Base-by-base conservation (phyloP, 768 basidiomycete genomes). In the Boletus sp. region DNA sequence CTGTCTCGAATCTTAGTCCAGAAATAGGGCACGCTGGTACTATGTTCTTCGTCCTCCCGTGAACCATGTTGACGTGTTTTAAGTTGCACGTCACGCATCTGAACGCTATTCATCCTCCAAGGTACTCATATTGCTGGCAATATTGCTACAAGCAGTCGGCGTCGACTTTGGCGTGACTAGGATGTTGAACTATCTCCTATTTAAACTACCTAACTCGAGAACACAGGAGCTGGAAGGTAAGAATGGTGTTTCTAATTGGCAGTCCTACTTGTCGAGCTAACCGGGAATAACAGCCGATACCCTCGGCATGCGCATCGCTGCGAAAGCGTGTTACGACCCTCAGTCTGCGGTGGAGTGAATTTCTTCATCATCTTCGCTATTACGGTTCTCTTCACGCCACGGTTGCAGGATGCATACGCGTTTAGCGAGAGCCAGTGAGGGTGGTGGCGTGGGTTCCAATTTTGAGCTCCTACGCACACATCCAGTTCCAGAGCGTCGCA, bases 311-410 rank as follows among this genome's bases (percentile, higher is more conserved):
- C 78, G 79, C 7, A 76, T 98, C 27, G 87, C 88, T 74, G 79
- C 91, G 47, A 80, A 78, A 60, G 95, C 93, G 0, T 98, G 95
- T 71, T 98, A 83, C 67, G 81, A 98, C 64, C 94, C 95, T 0
- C 73, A 69, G 17, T 88, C 85, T 21, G 81, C 90, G 4, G 83
- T 88, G 13, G 77, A 79, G 92, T 93, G 62, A 61, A 27, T 52
- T 48, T 40, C 15, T 25, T 37, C 11, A 21, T 33, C 6, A 3
- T 9, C 17, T 21, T 45, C 4, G 21, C 14, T 33, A 2, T 47
- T 29, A 44, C 8, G 5, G 39, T 46, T 14, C 7, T 53, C 50
- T 30, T 46, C 33, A 51, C n/a, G 42, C 49, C 33, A 25, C 14
- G 38, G 19, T 51, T 46, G 32, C 44, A 90, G 88, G 58, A 80